Base-by-base conservation (phyloP, 2,329 filamentous ascomycete genomes). In the Fusarium longipes region DNA sequence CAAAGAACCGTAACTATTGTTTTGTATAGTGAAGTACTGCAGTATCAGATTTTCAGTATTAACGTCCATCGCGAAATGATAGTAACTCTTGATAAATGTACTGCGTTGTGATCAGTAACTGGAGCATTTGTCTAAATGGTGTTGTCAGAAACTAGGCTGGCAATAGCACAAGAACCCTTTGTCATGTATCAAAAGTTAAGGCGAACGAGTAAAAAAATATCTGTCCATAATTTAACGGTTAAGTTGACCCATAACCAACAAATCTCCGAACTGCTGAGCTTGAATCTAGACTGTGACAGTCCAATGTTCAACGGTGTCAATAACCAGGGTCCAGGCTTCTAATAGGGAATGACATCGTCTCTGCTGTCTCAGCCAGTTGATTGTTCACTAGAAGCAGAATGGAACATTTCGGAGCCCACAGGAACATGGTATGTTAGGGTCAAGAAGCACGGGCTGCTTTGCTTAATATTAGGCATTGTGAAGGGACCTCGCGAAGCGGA, bases 381-480 rank as follows among this genome's bases (percentile, higher is more conserved):
- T 20, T n/a, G 24, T 27, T 18, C 14, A 60, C 45, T 64, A 65
- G 61, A 63, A 63, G 24, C 24, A 49, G 24, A 33, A 53, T 52
- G 40, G 57, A 62, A 69, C 32, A 54, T 49, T 24, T 38, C 32
- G 45, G 33, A 49, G 30, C 51, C 36, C 30, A 12, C 30, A 43
- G 32, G 33, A 64, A 42, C 35, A 40, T 43, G n/a, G 55, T 27
- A 45, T 20, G 35, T 33, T 54, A 18, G 22, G 45, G 8, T 35
- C 36, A 30, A 33, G 25, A 47, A 47, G 65, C 65, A 68, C 61
- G 39, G 65, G 47, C 64, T 47, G 40, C n/a, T 45, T 27, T 58
- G 35, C 29, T 52, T 29, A 32, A 59, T 32, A 22, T 48, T 33
- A 12, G 59, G 39, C 32, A 24, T 25, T n/a, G 25, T 55, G 35